These are phyloP conservation scores for Monosporozyma siamensis DNA, from an alignment of 805 yeast genomes.

Conservation along the genomic window DNA sequence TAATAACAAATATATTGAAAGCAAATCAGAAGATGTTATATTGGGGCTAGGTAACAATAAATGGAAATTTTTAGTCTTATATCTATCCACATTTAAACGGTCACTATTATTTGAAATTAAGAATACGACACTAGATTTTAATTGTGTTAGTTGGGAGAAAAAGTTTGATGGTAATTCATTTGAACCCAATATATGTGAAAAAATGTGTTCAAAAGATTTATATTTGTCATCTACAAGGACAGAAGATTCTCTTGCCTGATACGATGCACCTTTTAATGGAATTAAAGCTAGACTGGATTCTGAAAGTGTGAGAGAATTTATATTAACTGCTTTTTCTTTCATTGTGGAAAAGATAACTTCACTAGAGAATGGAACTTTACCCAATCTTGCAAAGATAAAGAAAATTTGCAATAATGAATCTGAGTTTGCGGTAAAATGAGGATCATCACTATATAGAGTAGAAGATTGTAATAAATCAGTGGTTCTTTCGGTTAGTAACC, in stretches of 20 bases:
- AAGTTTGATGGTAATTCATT: constrained; percentile 24
- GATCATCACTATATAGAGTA: constrained; percentile 24
- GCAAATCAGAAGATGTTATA: constrained; percentile 22
- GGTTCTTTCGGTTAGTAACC: constrained; percentile 56
- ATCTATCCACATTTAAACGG: constrained; percentile 16
- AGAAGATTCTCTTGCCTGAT: constrained; percentile 13
- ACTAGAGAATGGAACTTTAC: constrained; percentile 56
- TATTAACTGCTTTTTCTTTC: constrained; percentile 23
- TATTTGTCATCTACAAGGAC: constrained; percentile 15
- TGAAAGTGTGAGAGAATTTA: constrained; percentile 11
- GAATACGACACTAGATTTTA: constrained; percentile 17
- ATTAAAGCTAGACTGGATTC: constrained; percentile 16
- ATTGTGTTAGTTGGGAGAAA: constrained; percentile 14
- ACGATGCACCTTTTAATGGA: constrained; percentile 23
- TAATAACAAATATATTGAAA: constrained; percentile 20
- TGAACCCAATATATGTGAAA: constrained; percentile 23
- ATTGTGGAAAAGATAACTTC: constrained; percentile 36
- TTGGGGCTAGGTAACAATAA: constrained; percentile 20
- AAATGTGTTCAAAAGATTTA: constrained; percentile 20
- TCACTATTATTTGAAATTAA: constrained; percentile 22
- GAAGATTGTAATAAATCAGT: constrained; percentile 64
- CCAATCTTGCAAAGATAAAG: constrained; percentile 30
- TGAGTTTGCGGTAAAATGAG: constrained; percentile 21
- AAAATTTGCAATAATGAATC: constrained; percentile 29
- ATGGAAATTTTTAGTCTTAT: constrained; percentile 14